phyloP scores from a whole-genome alignment of 495 filamentous ascomycete species.

The Xylaria intraflava region DNA sequence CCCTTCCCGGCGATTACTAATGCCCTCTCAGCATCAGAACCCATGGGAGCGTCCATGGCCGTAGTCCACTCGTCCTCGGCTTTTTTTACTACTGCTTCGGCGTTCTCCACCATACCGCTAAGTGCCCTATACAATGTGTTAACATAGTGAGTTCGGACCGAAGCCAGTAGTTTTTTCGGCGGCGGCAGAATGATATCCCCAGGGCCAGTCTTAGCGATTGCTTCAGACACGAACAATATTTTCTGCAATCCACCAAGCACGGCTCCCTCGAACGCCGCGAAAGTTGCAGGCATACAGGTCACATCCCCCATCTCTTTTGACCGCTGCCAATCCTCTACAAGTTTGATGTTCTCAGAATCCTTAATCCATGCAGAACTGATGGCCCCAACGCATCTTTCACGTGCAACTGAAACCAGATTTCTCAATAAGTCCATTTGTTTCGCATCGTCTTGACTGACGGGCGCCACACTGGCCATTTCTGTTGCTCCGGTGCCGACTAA shows the following conservation, averaged over 20 bases:
- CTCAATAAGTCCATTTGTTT: constrained; percentile 60
- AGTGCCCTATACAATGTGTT: constrained; percentile 86
- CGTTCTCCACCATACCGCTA: constrained; percentile 92
- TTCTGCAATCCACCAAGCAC: constrained; percentile 81
- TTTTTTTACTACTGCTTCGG: constrained; percentile 60
- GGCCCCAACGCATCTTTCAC: constrained; percentile 75
- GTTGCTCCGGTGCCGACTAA: constrained; percentile 78
- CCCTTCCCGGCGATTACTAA: constrained; percentile 37
- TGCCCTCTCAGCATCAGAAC: constrained; percentile 13
- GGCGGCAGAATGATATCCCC: constrained; percentile 76
- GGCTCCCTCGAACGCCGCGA: constrained; percentile 70
- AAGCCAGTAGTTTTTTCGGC: constrained; percentile 72
- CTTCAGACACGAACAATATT: constrained; percentile 86
- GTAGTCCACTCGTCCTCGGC: constrained; percentile 52
- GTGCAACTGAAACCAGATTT: constrained; percentile 62
- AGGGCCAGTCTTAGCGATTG: constrained; percentile 58
- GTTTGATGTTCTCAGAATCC: constrained; percentile 82
- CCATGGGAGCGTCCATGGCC: constrained; percentile 36
- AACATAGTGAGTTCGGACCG: constrained; percentile 81
- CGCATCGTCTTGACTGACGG: constrained; percentile 52
- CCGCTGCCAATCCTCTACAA: constrained; percentile 86
- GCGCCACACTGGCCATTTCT: constrained; percentile 70
- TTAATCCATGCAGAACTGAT: constrained; percentile 79
- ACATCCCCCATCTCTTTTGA: constrained; percentile 70
- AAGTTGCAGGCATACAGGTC: constrained; percentile 82